Evolutionary conservation across 305 asterid species (phyloP).

Genomic region (Fraxinus albicans): DNA sequence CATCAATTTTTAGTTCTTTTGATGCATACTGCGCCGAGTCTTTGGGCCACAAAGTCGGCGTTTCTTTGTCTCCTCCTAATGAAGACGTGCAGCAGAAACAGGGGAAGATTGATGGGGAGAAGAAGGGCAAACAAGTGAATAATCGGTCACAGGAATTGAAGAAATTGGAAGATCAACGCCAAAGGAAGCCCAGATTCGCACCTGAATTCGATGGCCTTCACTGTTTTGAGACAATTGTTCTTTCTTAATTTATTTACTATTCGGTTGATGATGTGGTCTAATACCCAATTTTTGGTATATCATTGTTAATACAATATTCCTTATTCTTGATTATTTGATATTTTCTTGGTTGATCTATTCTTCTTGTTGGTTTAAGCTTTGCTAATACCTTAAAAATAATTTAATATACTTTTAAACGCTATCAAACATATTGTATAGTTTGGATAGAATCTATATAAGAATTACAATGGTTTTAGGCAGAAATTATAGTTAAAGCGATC

Average conservation of each 20-base stretch:
- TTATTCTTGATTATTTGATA: neutral
- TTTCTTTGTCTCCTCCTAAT: neutral
- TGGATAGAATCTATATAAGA: neutral
- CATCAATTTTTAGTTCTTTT: neutral
- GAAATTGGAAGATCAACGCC: neutral
- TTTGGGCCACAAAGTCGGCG: neutral
- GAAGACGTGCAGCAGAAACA: neutral
- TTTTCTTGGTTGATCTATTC: neutral
- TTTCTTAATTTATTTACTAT: neutral
- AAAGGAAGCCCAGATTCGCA: neutral
- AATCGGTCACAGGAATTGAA: neutral
- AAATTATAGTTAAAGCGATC: neutral
- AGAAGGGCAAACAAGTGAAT: neutral
- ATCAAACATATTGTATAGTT: neutral
- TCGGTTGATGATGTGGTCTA: neutral
- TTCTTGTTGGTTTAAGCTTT: neutral
- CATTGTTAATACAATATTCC: neutral
- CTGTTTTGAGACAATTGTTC: neutral
- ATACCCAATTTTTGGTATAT: neutral
- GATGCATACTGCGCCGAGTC: neutral
- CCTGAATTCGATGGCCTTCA: constrained; percentile 2
- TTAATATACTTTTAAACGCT: neutral
- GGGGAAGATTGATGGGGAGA: neutral
- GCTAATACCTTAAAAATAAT: neutral
- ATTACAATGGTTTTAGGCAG: neutral